Conservation (phyloP, 75 land plant genomes). For the Cupressus sempervirens region DNA sequence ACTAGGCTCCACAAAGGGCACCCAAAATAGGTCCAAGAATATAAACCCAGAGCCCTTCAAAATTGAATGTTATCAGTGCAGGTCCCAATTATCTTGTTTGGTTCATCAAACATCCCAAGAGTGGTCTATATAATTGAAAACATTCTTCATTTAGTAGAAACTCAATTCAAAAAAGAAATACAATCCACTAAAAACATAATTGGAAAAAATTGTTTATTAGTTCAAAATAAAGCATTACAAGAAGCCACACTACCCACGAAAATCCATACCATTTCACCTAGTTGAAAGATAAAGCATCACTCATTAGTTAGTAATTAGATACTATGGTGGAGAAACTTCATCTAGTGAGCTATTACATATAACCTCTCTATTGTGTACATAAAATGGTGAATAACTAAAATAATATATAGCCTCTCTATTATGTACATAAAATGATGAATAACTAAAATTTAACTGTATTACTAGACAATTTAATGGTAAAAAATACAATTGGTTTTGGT, state of each 20-base stretch:
- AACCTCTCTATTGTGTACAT: no score
- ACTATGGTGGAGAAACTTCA: no score
- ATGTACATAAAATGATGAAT: no score
- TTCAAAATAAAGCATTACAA: constrained; percentile 38
- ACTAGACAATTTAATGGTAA: no score
- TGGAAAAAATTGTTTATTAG: no score
- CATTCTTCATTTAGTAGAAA: neutral
- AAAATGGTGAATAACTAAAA: no score
- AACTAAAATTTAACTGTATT: no score
- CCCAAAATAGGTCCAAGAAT: constrained; percentile 51
- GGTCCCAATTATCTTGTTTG: constrained; percentile 80
- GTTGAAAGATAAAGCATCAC: constrained; percentile 7
- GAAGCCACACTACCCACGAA: constrained; percentile 64
- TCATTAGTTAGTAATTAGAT: no score
- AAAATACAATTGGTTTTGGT: no score
- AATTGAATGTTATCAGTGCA: constrained; percentile 47
- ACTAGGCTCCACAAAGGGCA: constrained; percentile 63
- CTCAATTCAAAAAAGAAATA: neutral
- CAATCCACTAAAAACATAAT: neutral
- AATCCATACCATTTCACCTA: constrained; percentile 70
- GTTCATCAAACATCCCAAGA: constrained; percentile 83
- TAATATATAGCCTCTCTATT: no score
- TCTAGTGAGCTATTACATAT: no score
- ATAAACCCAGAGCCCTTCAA: constrained; percentile 63
- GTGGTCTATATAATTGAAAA: constrained; percentile 34